Evolutionary conservation across 2,329 filamentous ascomycete genomes (phyloP), one percentile per base, ranked within the genome.

Genomic region (Emmonsia crescens): DNA sequence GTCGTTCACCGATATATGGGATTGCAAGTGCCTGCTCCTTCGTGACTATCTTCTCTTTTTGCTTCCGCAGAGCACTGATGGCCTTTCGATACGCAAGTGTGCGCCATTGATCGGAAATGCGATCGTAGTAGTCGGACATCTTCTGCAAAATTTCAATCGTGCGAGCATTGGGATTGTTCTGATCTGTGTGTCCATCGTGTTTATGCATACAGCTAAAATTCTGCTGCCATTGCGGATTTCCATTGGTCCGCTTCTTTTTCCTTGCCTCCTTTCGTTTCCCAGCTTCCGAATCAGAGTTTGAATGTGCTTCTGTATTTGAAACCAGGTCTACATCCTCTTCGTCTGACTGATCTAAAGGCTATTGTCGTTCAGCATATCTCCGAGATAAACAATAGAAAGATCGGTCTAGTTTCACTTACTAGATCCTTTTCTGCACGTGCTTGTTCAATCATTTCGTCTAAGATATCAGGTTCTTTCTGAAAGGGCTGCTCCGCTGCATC

Each of bases 71-170:
- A 2, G 84, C 88, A n/a, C 80, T 78, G 59, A 95, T 88, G 14
- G 84, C 90, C 71, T 86, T 89, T 40, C 89, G 85, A 72, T 96
- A 96, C 4, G 88, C 86, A 0, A 83, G 77, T 0, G 82, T 82
- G 2, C 91, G 85, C 89, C 89, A 96, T 42, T 85, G 82, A 68
- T 96, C 91, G 46, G 85, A 81, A n/a, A 83, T 84, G 6, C 86
- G 81, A 4, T 82, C 82, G 72, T 96, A 96, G 72, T 93, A 88
- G 60, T 86, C 82, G 49, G 84, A 82, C 89, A 96, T 91, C 66
- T 88, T 80, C 68, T 91, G 83, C 5, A 96, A 78, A 1, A 94
- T 78, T 55, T 88, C 82, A 58, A 96, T 91, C 0, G 89, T 95
- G 14, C 82, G 78, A 1, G 79, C 77, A 70, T 96, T 97, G 0